phyloP scores from a whole-genome alignment of 331 rosid species.

The Pyracantha coccinea region DNA sequence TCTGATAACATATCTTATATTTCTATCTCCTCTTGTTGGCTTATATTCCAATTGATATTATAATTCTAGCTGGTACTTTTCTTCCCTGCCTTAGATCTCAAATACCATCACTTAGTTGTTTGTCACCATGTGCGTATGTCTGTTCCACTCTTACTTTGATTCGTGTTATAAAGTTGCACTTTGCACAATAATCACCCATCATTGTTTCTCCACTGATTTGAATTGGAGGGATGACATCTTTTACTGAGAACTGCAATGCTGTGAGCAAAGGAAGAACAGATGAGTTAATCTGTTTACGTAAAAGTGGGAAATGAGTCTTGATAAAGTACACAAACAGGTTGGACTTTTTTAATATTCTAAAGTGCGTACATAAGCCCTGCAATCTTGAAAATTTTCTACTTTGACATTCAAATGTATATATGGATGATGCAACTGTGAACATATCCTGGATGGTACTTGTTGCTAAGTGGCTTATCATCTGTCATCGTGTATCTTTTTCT shows the following conservation, averaged over 20 bases:
- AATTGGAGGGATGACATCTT: background rate
- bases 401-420: background rate
- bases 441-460: background rate
- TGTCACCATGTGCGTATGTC: background rate
- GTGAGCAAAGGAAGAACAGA: background rate
- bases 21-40: background rate
- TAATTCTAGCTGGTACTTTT: background rate
- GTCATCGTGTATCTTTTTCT: constrained; percentile 9
- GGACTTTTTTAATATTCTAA: background rate
- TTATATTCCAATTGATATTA: constrained; percentile 1
- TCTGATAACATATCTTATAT: background rate
- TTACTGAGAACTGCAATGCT: background rate
- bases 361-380: background rate
- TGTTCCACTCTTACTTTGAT: background rate
- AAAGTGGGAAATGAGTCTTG: background rate
- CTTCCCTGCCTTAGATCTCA: background rate
- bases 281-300: background rate
- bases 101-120: background rate
- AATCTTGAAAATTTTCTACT: background rate
- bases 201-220: background rate
- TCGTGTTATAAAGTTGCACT: background rate
- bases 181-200: background rate
- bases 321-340: background rate
- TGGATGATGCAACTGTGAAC: background rate
- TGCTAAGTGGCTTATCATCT: constrained; percentile 4